A percentile compares a stretch with the other conserved stretches of the same genome.
Conservation (phyloP, 2,329 filamentous ascomycete species). For the Cyclaneusma minus region DNA sequence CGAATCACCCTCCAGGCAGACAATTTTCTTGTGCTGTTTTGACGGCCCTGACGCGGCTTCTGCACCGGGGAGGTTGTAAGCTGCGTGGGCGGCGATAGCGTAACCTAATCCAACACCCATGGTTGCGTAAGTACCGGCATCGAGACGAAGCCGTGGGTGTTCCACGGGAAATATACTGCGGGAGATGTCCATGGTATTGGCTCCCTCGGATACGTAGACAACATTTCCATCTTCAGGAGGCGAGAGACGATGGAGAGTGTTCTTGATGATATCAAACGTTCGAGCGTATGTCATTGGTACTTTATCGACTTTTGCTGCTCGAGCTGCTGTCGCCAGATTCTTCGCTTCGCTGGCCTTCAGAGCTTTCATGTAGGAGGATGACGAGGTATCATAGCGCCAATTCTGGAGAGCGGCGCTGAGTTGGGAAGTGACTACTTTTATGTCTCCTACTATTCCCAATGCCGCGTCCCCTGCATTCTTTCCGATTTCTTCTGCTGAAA, state of each 20-base stretch:
- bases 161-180: slow-evolving; percentile 36
- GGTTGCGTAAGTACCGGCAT: slow-evolving; percentile 41
- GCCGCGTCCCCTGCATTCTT: slow-evolving; percentile 30
- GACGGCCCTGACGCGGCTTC: slow-evolving; percentile 18
- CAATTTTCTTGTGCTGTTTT: slow-evolving; percentile 29
- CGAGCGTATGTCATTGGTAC: slow-evolving; percentile 31
- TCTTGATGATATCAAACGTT: slow-evolving; percentile 35
- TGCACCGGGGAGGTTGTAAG: slow-evolving; percentile 29
- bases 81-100: slow-evolving; percentile 37
- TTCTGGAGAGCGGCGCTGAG: slow-evolving; percentile 23
- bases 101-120: slow-evolving; percentile 44
- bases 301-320: slow-evolving; percentile 23
- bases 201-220: slow-evolving; percentile 40
- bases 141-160: slow-evolving; percentile 36
- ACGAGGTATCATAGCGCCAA: slow-evolving; percentile 26
- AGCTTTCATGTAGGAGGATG: slow-evolving; percentile 18
- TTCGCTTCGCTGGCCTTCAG: slow-evolving; percentile 23
- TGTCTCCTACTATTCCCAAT: slow-evolving; percentile 34
- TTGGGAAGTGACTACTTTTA: slow-evolving; percentile 30
- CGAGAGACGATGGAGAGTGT: slow-evolving; percentile 27
- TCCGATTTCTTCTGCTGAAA: slow-evolving; percentile 35
- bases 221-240: slow-evolving; percentile 28
- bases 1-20: slow-evolving; percentile 38
- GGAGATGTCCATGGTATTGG: slow-evolving; percentile 46
- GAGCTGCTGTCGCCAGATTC: slow-evolving; percentile 29